These are phyloP conservation scores for Aquanectria penicillioides DNA, from an alignment of 2,329 filamentous ascomycete species.

Conservation along the genomic window DNA sequence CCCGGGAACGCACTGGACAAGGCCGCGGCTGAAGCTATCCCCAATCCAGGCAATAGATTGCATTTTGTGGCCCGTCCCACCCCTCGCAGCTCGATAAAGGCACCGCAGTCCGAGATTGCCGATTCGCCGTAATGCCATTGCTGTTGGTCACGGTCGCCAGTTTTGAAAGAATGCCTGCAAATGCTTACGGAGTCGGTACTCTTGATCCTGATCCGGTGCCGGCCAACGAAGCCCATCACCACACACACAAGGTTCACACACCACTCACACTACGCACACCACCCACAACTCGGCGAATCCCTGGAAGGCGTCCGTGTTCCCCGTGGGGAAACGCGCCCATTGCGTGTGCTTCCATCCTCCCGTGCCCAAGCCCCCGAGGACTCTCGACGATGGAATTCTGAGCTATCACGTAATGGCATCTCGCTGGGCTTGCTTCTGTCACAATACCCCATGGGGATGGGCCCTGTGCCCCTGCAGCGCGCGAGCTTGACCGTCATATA, in stretches of 20 bases:
- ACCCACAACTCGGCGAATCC: too few relatives aligned
- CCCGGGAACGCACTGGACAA: not conserved
- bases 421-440: not conserved
- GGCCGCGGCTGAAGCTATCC: slow-evolving; percentile 19
- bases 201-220: too few relatives aligned
- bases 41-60: slow-evolving; percentile 32
- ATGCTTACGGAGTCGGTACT: too few relatives aligned
- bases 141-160: too few relatives aligned
- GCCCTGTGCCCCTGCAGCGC: not conserved
- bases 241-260: too few relatives aligned
- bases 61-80: slow-evolving; percentile 15
- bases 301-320: slow-evolving; percentile 14
- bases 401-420: slow-evolving; percentile 27
- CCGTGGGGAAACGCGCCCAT: slow-evolving; percentile 22
- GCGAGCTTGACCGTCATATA: too few relatives aligned
- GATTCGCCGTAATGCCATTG: slow-evolving; percentile 4
- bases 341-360: too few relatives aligned
- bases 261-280: too few relatives aligned
- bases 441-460: slow-evolving; percentile 20
- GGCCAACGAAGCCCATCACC: too few relatives aligned
- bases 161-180: too few relatives aligned
- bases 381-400: slow-evolving; percentile 3
- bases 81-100: slow-evolving; percentile 28
- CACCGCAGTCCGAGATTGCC: slow-evolving; percentile 31
- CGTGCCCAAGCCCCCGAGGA: slow-evolving; percentile 11